Evolutionary conservation across 1,139 yeast genomes (phyloP).

Genomic region (Taphrina flavorubra): DNA sequence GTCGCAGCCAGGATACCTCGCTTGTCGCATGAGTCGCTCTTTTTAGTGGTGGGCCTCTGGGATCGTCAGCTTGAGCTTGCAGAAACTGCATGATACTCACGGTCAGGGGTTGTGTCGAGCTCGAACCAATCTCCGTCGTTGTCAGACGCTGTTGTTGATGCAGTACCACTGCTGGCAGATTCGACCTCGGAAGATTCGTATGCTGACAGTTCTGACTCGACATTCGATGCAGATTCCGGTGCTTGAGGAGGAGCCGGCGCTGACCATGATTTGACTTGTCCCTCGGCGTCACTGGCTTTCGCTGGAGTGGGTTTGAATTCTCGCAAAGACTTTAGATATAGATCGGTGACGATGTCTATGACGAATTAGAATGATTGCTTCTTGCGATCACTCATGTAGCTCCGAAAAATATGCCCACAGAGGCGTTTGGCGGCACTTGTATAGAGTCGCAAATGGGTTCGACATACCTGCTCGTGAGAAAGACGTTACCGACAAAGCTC

Average conservation of each 20-base stretch:
- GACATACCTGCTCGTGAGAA: constrained; percentile 36
- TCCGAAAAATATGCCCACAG: too few relatives aligned
- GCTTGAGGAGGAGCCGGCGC: constrained; percentile 74
- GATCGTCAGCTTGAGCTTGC: neutral
- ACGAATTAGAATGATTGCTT: constrained; percentile 31
- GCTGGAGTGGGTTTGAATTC: constrained; percentile 83
- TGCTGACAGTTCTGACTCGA: constrained; percentile 74
- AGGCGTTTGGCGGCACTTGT: too few relatives aligned
- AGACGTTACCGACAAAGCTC: constrained; percentile 30
- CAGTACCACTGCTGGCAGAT: constrained; percentile 20
- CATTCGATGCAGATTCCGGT: constrained; percentile 72
- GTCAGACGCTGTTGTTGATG: constrained; percentile 19
- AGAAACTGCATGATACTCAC: neutral
- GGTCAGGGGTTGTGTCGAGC: constrained; percentile 36
- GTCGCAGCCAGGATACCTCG: neutral
- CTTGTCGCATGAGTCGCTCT: neutral
- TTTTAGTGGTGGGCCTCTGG: constrained; percentile 26
- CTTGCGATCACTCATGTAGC: too few relatives aligned
- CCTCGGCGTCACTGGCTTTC: constrained; percentile 74
- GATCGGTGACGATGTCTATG: constrained; percentile 74
- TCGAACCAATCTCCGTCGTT: constrained; percentile 40
- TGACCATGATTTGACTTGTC: constrained; percentile 63
- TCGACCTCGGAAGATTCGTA: constrained; percentile 70
- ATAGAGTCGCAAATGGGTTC: too few relatives aligned
- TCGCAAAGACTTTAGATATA: constrained; percentile 85